Evolutionary conservation across 345 rosid genomes (phyloP), one percentile per base, ranked within the genome.

Genomic region (Leavenworthia alabamica): DNA sequence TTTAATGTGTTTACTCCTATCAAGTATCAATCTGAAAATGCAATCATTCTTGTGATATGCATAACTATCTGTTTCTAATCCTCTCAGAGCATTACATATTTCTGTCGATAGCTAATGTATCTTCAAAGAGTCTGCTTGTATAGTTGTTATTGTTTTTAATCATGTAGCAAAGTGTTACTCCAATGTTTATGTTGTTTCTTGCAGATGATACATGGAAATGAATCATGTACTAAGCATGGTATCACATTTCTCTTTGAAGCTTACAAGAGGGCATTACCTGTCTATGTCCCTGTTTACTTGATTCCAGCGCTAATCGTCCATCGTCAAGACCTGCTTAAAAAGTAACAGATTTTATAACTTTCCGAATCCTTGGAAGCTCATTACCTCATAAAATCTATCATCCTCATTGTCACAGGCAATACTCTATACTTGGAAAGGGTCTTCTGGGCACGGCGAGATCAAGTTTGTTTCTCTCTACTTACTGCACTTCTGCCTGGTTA

Each of bases 401-500:
- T 82, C n/a, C n/a, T n/a, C n/a, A n/a, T n/a, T n/a, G n/a, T n/a
- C n/a, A n/a, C n/a, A 93, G 99, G 79, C 96, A n/a, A n/a, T n/a
- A 42, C 71, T 64, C 79, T 6, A 83, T 93, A 70, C 70, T 89
- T 55, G 85, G 85, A 44, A 89, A 89, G 73, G 80, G 96, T 67
- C 86, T 93, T 68, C 67, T 86, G 47, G 97, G 97, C 42, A 93
- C 91, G 24, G 84, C 86, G 26, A 83, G 97, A 80, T 93, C 99
- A 68, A 93, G 96, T 82, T 82, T 86, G 70, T 92, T 92, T 81
- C 84, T 92, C 29, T 83, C 97, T 32, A 66, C 71, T 10, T 92
- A 89, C 79, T 89, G 95, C 76, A 53, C 99, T 56, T 93, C 97
- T 57, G 94, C 99, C 51, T 92, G 98, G 98, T 86, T 70, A 75